phyloP scores from a whole-genome alignment of 2,329 filamentous ascomycete genomes.

The Aspergillus sp. region DNA sequence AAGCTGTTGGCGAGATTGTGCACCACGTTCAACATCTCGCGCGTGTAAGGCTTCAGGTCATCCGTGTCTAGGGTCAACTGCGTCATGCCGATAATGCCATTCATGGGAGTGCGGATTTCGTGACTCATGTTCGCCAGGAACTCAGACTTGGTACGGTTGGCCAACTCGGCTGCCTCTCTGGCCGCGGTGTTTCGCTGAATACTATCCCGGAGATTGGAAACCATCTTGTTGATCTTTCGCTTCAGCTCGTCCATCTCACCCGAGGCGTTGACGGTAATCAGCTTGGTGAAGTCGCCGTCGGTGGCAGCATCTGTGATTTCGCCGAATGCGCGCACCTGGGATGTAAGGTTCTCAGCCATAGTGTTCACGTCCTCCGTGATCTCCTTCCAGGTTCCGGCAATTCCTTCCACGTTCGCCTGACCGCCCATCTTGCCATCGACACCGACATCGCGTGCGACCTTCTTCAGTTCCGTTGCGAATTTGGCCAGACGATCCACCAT shows the following conservation, averaged over 20 bases:
- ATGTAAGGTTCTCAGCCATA: slow-evolving; percentile 83
- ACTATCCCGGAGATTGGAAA: slow-evolving; percentile 89
- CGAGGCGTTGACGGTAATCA: slow-evolving; percentile 94
- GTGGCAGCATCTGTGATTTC: slow-evolving; percentile 98
- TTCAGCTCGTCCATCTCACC: slow-evolving; percentile 99
- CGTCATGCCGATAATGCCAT: slow-evolving; percentile 97
- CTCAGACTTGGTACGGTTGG: slow-evolving; percentile 97
- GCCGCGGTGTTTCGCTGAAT: slow-evolving; percentile 96
- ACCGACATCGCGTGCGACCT: slow-evolving; percentile 92
- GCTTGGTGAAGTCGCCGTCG: slow-evolving; percentile 94
- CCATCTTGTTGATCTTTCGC: slow-evolving; percentile 99
- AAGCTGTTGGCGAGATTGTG: slow-evolving; percentile 95
- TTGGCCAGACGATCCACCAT: slow-evolving; percentile 95
- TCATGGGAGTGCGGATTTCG: slow-evolving; percentile 96
- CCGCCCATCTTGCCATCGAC: slow-evolving; percentile 99
- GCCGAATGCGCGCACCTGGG: slow-evolving; percentile 95
- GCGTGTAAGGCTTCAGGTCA: slow-evolving; percentile 88
- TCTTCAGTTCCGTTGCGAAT: slow-evolving; percentile 93
- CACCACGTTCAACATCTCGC: slow-evolving; percentile 98
- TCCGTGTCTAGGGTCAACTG: slow-evolving; percentile 94
- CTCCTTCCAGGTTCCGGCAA: slow-evolving; percentile 95
- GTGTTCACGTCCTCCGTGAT: slow-evolving; percentile 97
- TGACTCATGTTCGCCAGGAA: slow-evolving; percentile 99
- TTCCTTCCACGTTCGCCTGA: slow-evolving; percentile 88
- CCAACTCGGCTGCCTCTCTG: slow-evolving; percentile 90